Evolutionary conservation across 805 yeast species (phyloP), one percentile per base, ranked within the genome.

Genomic region (Saccharomyces jurei): DNA sequence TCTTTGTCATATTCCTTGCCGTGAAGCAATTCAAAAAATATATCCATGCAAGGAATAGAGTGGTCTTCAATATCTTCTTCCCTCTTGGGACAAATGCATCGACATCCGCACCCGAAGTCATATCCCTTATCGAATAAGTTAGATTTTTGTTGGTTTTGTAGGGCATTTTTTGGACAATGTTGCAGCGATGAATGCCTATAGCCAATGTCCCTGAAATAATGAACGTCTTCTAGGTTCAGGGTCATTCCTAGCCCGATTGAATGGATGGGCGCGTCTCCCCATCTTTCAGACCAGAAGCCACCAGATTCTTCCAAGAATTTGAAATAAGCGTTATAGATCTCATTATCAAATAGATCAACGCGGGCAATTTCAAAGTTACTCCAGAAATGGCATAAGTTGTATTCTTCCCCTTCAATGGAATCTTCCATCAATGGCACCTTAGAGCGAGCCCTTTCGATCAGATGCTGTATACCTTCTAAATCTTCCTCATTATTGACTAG

Each of bases 221-320:
- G 97, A 10, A 92, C 74, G 54, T 91, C 88, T 1, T 79, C 73
- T 2, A 83, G 69, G 56, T 86, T 77, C 48, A 91, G 73, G 62
- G 87, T 75, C 79, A 94, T 77, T 0, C 89, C 92, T 4, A 87
- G 81, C 0, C 95, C 98, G 22, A 94, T 70, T 0, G 97, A 85
- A 68, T 90, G 97, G 4, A 92, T 83, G 0, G 97, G 96, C 0
- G 97, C 97, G 75, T 92, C 98, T 1, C 98, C 98, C 98, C 98
- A 92, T 63, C 99, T 74, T 68, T 94, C 97, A 53, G 80, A 77
- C 77, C 83, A 90, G 65, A 92, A 91, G 0, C 98, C 97, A 9
- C 90, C 89, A 2, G 82, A 73, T 6, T 69, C 51, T 54, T 94
- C 97, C 50, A 92, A 70, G 60, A 75, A 79, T 44, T 82, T 72